phyloP scores from a whole-genome alignment of 192 early-diverging fungal species.

The Coemansia reversa region DNA sequence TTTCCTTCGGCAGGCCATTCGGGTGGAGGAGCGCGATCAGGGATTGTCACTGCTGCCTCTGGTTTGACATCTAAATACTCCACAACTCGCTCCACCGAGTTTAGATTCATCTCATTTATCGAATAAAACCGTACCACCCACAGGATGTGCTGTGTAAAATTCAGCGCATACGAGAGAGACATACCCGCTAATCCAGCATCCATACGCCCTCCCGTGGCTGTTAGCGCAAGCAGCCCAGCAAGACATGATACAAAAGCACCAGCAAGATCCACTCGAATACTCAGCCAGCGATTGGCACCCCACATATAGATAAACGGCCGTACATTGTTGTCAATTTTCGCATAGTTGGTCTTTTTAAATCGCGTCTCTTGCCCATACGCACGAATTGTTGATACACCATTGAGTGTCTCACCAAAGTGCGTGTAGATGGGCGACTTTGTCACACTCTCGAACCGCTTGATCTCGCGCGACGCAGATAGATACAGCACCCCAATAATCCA shows the following conservation, averaged over 20 bases:
- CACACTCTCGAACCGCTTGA: conserved; percentile 84
- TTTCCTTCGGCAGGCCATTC: conserved; percentile 68
- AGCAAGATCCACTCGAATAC: conserved; percentile 70
- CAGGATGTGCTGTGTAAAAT: conserved; percentile 74
- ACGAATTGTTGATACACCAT: conserved; percentile 73
- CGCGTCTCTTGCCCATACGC: conserved; percentile 73
- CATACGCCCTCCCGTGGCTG: conserved; percentile 49
- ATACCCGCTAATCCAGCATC: conserved; percentile 86
- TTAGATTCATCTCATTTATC: conserved; percentile 81
- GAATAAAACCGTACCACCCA: conserved; percentile 78
- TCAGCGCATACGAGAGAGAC: conserved; percentile 74
- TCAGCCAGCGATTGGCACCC: conserved; percentile 85
- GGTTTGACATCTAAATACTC: conserved; percentile 80
- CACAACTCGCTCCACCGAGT: conserved; percentile 77
- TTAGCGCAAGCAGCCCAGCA: conserved; percentile 65
- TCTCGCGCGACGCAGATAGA: conserved; percentile 71
- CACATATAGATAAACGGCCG: conserved; percentile 80
- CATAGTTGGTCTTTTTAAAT: conserved; percentile 48
- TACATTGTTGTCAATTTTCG: conserved; percentile 74
- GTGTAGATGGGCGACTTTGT: conserved; percentile 71
- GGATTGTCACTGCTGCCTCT: conserved; percentile 62
- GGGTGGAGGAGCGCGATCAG: conserved; percentile 45
- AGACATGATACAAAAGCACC: conserved; percentile 56
- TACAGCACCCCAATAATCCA: conserved; percentile 66
- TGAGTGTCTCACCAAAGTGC: conserved; percentile 75